Percentiles rank a stretch among this genome's conserved stretches.
These are phyloP conservation scores for Hemerocallis citrina DNA, from an alignment of 106 monocot genomes.

Conservation along the genomic window DNA sequence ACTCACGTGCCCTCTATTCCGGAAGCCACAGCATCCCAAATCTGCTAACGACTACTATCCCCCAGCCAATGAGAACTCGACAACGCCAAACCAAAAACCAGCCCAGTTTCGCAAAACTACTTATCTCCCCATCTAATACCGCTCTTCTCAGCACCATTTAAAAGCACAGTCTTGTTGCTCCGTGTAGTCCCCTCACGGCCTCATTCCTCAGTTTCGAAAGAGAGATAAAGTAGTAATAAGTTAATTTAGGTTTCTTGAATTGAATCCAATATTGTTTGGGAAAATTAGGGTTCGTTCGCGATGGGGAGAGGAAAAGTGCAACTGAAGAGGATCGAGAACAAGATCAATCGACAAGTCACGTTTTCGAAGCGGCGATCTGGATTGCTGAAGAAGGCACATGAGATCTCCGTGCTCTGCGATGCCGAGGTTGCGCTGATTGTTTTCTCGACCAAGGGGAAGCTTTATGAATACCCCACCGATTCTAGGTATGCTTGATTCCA, in stretches of 20 bases:
- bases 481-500: constrained; percentile 7
- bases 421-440: neutral
- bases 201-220: no score
- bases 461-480: constrained; percentile 30
- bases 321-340: neutral
- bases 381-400: neutral
- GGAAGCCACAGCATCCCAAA: neutral
- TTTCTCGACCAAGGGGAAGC: neutral
- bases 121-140: neutral
- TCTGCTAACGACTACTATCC: neutral
- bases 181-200: no score
- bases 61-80: constrained; percentile 4
- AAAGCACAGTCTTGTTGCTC: no score
- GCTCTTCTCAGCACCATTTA: no score
- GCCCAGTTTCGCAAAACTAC: neutral
- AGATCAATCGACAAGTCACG: neutral
- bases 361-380: neutral
- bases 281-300: no score
- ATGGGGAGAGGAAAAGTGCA: neutral
- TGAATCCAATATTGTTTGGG: no score
- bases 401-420: neutral
- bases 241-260: no score
- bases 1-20: neutral
- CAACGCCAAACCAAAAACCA: neutral
- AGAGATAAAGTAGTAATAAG: no score